phyloP scores from a whole-genome alignment of 108 stramenopile genomes.

The Epipyxis sp. region DNA sequence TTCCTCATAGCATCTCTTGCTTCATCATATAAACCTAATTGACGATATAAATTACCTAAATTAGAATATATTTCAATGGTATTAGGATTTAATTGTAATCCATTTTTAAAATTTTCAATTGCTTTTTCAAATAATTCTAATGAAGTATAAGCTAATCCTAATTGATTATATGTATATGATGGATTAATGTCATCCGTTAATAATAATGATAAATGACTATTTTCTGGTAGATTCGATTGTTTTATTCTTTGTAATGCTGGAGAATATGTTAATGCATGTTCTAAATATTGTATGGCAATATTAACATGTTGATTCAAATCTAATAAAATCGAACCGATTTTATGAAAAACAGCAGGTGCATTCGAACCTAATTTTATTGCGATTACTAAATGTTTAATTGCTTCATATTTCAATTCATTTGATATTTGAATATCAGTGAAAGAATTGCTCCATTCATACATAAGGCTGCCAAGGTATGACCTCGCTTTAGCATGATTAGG shows the following conservation, averaged over 20 bases:
- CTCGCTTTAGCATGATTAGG: not conserved
- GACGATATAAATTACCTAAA: not conserved
- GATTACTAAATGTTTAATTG: not conserved
- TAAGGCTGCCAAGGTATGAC: not conserved
- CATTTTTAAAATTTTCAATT: not conserved
- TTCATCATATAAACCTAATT: not conserved
- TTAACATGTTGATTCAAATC: not conserved
- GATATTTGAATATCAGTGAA: not conserved
- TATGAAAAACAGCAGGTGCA: not conserved
- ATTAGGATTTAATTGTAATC: not conserved
- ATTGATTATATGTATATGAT: not conserved
- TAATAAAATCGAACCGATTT: not conserved
- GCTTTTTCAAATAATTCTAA: not conserved
- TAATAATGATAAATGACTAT: too few species aligned
- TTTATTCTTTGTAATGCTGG: not conserved
- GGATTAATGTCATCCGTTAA: not conserved
- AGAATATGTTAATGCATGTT: not conserved
- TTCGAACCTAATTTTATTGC: not conserved
- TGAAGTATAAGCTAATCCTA: not conserved
- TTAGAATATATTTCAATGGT: not conserved
- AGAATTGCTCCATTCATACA: not conserved
- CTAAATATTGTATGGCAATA: not conserved
- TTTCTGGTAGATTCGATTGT: too few species aligned
- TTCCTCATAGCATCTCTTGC: not conserved
- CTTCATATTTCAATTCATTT: not conserved